These are phyloP conservation scores for Euphorbia tirucalli DNA, from an alignment of 345 rosid species.

Conservation along the genomic window DNA sequence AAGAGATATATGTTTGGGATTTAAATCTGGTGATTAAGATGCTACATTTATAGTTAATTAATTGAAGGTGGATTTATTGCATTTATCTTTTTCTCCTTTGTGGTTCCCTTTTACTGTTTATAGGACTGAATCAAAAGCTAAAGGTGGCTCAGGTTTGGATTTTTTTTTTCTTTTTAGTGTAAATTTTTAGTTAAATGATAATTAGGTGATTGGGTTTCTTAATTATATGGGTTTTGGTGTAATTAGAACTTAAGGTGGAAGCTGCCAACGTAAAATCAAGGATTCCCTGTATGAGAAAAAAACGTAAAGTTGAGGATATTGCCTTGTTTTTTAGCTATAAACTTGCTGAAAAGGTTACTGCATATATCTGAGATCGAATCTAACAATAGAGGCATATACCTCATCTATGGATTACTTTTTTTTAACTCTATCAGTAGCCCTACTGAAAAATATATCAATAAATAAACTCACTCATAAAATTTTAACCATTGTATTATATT, in stretches of 20 bases:
- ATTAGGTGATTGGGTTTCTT: neutral
- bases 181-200: neutral
- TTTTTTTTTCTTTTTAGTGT: neutral
- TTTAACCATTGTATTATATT: neutral
- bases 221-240: neutral
- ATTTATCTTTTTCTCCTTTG: constrained; percentile 22
- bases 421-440: neutral
- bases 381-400: neutral
- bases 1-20: constrained; percentile 30
- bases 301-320: neutral
- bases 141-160: constrained; percentile 24
- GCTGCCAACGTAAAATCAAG: neutral
- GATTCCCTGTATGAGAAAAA: constrained; percentile 4
- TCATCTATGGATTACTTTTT: neutral
- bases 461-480: neutral
- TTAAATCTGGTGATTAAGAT: constrained; percentile 18
- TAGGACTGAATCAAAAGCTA: constrained; percentile 45
- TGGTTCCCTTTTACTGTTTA: constrained; percentile 40
- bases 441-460: neutral
- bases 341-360: neutral
- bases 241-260: neutral
- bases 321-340: neutral
- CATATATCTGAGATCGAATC: constrained; percentile 3
- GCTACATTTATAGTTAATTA: constrained; percentile 1
- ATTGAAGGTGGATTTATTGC: constrained; percentile 13